Evolutionary conservation across 768 basidiomycete genomes (phyloP), one percentile per base, ranked within the genome.

Genomic region (Tricholoma flavovirens): DNA sequence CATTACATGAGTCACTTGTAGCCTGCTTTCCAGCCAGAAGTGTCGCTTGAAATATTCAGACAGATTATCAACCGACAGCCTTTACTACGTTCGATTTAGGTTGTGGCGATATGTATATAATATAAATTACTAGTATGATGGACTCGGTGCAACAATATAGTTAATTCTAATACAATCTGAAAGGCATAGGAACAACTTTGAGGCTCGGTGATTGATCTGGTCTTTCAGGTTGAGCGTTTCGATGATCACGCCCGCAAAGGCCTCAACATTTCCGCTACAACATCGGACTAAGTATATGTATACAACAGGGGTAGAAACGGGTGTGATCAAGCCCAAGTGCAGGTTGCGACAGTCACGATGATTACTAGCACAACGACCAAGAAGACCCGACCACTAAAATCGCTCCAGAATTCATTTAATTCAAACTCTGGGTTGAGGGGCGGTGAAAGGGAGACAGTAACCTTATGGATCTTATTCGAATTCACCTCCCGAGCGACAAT

Each of bases 331-430:
- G 45, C n/a, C 30, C 21, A 33, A 10, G 52, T 9, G 14, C 14
- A 48, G 50, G 57, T 54, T 5, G 53, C 51, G 43, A 67, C 45
- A 17, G 24, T 26, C 24, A 69, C 56, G 1, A 59, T 62, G 17
- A 69, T 17, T 5, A 72, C 1, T 7, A 65, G 56, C 22, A 58
- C 59, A 12, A 64, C 19, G 17, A 17, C 22, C 19, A 62, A 32
- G 14, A 64, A 62, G 10, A 73, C 54, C 42, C 63, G 59, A 5
- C 59, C 57, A 6, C 71, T 71, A 62, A 75, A 70, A 67, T 91
- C 88, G n/a, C 73, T 70, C 84, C 82, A 86, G 56, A 88, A 73
- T 54, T 82, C 76, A 62, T 89, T 90, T 49, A 87, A 66, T 30
- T 69, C 64, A 59, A 89, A 88, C 40, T 72, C 61, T 0, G 77